A percentile compares a stretch with the other conserved stretches of the same genome.
These are phyloP conservation scores for Phoenix dactylifera DNA, from an alignment of 176 grass and related monocot genomes.

Conservation along the genomic window DNA sequence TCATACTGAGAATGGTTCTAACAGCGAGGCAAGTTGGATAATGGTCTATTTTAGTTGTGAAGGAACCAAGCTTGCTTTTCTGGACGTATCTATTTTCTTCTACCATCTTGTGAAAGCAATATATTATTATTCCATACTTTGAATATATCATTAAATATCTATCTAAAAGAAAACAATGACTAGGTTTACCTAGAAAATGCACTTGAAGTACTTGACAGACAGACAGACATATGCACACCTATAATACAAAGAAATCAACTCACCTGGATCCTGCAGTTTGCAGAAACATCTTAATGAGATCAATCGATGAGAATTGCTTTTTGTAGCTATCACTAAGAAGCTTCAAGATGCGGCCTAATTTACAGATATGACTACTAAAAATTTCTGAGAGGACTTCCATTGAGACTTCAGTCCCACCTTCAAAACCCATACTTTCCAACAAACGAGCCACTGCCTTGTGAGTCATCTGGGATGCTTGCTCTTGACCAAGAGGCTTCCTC, in stretches of 20 bases:
- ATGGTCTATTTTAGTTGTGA: too few species aligned
- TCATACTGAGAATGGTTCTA: too few species aligned
- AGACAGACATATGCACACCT: background rate
- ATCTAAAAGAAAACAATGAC: too few species aligned
- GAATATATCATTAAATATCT: too few species aligned
- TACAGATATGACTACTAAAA: slow-evolving; percentile 55
- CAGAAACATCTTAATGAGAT: slow-evolving; percentile 95
- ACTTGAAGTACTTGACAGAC: too few species aligned
- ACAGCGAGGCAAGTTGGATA: too few species aligned
- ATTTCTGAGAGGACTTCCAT: slow-evolving; percentile 78
- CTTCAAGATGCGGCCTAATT: slow-evolving; percentile 64
- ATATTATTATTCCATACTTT: too few species aligned
- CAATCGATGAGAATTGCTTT: slow-evolving; percentile 83
- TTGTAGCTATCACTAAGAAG: slow-evolving; percentile 83
- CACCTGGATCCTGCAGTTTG: slow-evolving; percentile 76
- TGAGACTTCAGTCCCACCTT: slow-evolving; percentile 56
- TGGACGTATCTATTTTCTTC: too few species aligned
- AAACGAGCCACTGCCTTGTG: slow-evolving; percentile 45
- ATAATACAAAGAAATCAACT: slow-evolving; percentile 12
- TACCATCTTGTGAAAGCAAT: too few species aligned
- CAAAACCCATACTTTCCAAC: slow-evolving; percentile 41
- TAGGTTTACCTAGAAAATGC: too few species aligned
- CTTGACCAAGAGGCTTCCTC: slow-evolving; percentile 59
- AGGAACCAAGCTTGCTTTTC: too few species aligned
- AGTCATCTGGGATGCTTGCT: slow-evolving; percentile 60